phyloP scores from a whole-genome alignment of 257 asterid genomes.

The Nicotiana obtusifolia region DNA sequence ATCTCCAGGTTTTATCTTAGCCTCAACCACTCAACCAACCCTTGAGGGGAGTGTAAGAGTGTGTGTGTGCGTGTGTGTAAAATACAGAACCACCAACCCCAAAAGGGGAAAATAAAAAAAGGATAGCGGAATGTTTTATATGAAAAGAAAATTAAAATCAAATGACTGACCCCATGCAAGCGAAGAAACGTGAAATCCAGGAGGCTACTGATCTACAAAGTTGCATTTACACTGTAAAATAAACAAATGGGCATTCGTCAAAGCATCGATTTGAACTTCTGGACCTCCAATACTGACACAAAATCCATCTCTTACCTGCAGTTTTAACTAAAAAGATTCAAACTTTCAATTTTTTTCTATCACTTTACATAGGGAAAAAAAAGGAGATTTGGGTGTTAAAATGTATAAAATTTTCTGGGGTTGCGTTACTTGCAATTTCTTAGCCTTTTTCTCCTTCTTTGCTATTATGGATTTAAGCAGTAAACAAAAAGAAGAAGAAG shows the following conservation, averaged over 20 bases:
- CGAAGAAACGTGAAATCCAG: conserved; percentile 51
- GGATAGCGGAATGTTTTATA: too few species aligned
- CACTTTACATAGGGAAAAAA: neutral
- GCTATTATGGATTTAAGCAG: neutral
- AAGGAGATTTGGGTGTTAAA: neutral
- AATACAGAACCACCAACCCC: conserved; percentile 2
- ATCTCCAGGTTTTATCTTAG: neutral
- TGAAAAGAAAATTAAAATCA: neutral
- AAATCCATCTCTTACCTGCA: conserved; percentile 5
- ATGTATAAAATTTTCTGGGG: neutral
- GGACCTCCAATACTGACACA: neutral
- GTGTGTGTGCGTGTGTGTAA: neutral
- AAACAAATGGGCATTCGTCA: conserved; percentile 12
- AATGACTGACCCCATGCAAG: conserved; percentile 91
- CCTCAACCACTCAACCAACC: neutral
- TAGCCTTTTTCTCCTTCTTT: neutral
- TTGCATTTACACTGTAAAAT: conserved; percentile 15
- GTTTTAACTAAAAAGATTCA: neutral
- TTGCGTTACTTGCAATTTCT: neutral
- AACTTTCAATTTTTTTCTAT: too few species aligned
- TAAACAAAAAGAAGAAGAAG: neutral
- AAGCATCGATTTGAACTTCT: conserved; percentile 11
- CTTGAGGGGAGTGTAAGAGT: neutral
- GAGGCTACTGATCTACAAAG: conserved; percentile 34
- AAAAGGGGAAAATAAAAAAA: neutral